Base-by-base conservation (phyloP, 257 asterid genomes). In the Nicotiana paniculata region DNA sequence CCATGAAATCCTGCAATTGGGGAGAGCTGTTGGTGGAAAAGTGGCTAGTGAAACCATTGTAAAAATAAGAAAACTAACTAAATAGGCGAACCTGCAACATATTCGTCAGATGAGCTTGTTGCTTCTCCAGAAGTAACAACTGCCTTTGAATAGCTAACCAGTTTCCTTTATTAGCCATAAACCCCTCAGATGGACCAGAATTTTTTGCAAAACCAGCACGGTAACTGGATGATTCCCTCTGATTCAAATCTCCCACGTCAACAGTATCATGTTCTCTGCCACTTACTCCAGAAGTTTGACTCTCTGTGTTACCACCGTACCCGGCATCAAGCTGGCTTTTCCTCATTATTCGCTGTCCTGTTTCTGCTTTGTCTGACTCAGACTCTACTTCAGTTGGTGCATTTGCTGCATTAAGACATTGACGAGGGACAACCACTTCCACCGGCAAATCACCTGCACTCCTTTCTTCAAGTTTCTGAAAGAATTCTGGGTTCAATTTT, bases 101-200 rank as follows among this genome's bases (percentile, higher is more conserved):
- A 87, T 91, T 93, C 95, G 95, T 93, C 81, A 95, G 97, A 87
- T 92, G 95, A 84, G 93, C 85, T 83, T 94, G 99, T 83, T 93
- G 99, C 88, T 97, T 91, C 90, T 96, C 98, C 81, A 96, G 90
- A 84, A 90, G 96, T 72, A 88, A 86, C 85, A 95, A 83, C 69
- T 94, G 99, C 89, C 94, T 92, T 89, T 96, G 98, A 84, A 96
- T 95, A 67, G 93, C 95, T 89, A 92, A 82, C 97, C 97, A 93
- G 72, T 92, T 94, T 79, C 97, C 97, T 89, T 90, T 95, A 76
- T 86, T 90, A 77, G 92, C 89, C 87, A 87, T 81, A 81, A 85
- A 91, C 51, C 93, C 93, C 83, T 93, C 98, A 81, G 95, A 88
- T 33, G 89, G 97, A 84, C 89, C 90, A 72, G 85, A 77, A 85